A percentile compares a stretch with the other conserved stretches of the same genome.
Conservation (phyloP, 345 rosid genomes). For the Murraya paniculata region DNA sequence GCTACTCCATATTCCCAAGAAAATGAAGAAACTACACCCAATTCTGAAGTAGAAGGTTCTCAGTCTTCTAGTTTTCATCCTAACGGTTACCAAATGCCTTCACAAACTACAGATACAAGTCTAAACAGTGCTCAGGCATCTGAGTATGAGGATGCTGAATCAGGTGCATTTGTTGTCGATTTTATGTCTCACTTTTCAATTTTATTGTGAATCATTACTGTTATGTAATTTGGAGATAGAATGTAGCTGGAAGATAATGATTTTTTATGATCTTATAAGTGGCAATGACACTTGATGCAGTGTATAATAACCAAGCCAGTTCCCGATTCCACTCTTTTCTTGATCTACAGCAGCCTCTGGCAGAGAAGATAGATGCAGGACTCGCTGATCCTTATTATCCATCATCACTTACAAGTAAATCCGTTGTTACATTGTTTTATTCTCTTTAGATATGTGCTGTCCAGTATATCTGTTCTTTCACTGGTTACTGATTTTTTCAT, state of each 20-base stretch:
- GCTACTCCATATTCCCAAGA: conserved; percentile 42
- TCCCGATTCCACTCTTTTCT: conserved; percentile 48
- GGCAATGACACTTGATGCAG: conserved; percentile 39
- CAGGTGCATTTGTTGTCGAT: conserved; percentile 48
- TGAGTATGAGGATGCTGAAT: conserved; percentile 81
- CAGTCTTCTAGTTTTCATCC: conserved; percentile 47
- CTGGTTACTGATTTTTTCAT: conserved; percentile 10
- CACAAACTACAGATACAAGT: conserved; percentile 65
- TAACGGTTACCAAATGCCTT: conserved; percentile 38
- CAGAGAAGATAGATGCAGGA: conserved; percentile 41
- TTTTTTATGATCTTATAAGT: conserved; percentile 11
- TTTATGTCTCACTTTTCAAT: background rate
- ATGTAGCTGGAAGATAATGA: background rate
- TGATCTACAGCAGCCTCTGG: conserved; percentile 39
- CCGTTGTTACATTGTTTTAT: conserved; percentile 4
- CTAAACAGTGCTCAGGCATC: conserved; percentile 60
- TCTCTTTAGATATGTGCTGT: background rate
- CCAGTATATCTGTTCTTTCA: conserved; percentile 1
- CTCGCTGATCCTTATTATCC: conserved; percentile 40
- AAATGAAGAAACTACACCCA: conserved; percentile 36
- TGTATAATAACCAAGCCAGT: conserved; percentile 58
- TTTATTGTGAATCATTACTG: background rate
- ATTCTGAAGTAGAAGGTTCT: conserved; percentile 55
- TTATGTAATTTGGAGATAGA: conserved; percentile 13
- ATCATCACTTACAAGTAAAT: conserved; percentile 46